Percentiles rank a stretch among this genome's conserved stretches.
These are phyloP conservation scores for Akebia trifoliata DNA, from an alignment of 164 flowering plant genomes.

Conservation along the genomic window DNA sequence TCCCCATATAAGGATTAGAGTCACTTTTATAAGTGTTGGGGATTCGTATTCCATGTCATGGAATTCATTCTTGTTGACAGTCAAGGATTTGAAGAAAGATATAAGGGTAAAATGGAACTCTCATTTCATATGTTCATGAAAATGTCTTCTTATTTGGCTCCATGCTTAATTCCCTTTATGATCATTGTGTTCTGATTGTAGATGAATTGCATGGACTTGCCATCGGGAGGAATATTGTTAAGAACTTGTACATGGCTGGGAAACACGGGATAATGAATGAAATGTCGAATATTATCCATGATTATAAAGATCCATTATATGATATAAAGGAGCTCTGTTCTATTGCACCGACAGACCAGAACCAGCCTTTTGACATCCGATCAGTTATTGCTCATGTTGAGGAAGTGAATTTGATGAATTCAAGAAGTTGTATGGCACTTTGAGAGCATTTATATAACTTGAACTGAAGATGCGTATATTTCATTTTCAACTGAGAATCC, in stretches of 20 bases:
- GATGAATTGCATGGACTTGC: slow-evolving; percentile 95
- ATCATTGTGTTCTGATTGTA: slow-evolving; percentile 22
- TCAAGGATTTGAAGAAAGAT: no score
- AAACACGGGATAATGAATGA: slow-evolving; percentile 26
- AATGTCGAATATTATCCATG: slow-evolving; percentile 21
- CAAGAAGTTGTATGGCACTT: slow-evolving; percentile 99
- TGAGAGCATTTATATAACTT: slow-evolving; percentile 41
- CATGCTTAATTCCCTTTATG: not conserved
- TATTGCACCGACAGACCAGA: slow-evolving; percentile 84
- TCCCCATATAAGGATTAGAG: no score
- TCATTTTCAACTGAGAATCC: not conserved
- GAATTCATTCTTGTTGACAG: no score
- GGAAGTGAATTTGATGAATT: slow-evolving; percentile 98
- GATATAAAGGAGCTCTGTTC: slow-evolving; percentile 80
- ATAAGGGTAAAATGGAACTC: no score
- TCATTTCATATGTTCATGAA: no score
- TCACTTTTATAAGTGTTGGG: no score
- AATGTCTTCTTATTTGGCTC: not conserved
- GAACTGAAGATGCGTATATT: slow-evolving; percentile 3
- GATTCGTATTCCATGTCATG: no score
- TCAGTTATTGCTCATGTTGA: slow-evolving; percentile 85
- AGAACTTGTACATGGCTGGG: slow-evolving; percentile 91
- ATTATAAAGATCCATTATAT: slow-evolving; percentile 73
- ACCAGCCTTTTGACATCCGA: slow-evolving; percentile 86
- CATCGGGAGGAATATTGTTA: slow-evolving; percentile 84